These are phyloP conservation scores for Diaporthe australafricana DNA, from an alignment of 2,329 filamentous ascomycete genomes.

Conservation along the genomic window DNA sequence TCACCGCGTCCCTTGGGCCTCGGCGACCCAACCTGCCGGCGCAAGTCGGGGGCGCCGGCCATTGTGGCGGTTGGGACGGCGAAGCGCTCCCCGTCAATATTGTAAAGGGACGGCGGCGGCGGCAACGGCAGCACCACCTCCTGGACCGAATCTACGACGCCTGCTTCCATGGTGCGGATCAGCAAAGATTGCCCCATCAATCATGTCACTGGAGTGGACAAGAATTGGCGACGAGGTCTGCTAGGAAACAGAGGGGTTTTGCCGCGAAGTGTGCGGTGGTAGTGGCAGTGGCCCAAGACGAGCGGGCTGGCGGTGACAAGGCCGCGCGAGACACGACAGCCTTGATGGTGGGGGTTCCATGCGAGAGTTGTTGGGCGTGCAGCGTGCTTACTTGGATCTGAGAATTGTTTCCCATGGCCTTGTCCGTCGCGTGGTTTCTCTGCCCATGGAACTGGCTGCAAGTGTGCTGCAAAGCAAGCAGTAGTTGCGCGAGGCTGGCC, in stretches of 20 bases:
- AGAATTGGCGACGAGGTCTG: neutral
- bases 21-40: constrained; percentile 66
- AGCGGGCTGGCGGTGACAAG: neutral
- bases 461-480: constrained; percentile 32
- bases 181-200: constrained; percentile 27
- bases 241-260: neutral
- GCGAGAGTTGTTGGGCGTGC: neutral
- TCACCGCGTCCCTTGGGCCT: constrained; percentile 67
- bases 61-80: constrained; percentile 34
- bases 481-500: constrained; percentile 27
- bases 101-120: constrained; percentile 38
- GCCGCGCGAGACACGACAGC: neutral
- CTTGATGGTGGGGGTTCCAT: constrained; percentile 14
- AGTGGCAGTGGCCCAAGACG: neutral
- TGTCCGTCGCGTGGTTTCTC: constrained; percentile 54
- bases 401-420: constrained; percentile 61
- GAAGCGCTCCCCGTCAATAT: constrained; percentile 61
- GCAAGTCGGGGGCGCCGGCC: constrained; percentile 53
- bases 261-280: neutral
- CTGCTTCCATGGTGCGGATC: constrained; percentile 46
- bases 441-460: constrained; percentile 54
- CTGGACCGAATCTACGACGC: constrained; percentile 56
- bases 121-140: constrained; percentile 39
- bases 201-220: neutral
- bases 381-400: constrained; percentile 55